Conservation (phyloP, 345 rosid species). For the Brassica juncea region DNA sequence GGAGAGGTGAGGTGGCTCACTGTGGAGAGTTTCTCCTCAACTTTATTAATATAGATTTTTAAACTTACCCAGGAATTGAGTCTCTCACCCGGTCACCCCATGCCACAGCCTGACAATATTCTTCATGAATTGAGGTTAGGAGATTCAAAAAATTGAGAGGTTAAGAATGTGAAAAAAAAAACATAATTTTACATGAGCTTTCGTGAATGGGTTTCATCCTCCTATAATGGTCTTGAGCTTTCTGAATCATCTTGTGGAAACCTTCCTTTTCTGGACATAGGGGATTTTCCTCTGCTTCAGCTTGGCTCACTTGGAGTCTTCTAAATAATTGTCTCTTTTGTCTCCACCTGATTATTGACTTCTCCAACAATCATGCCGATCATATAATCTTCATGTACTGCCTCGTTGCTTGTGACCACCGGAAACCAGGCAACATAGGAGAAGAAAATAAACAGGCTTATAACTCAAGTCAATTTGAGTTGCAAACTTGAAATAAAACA, state of each 20-base stretch:
- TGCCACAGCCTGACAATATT: slow-evolving; percentile 93
- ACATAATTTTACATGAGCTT: no score
- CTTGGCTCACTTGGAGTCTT: neutral
- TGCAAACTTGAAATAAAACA: no score
- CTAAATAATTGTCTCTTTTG: no score
- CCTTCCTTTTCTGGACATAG: neutral
- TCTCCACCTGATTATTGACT: no score
- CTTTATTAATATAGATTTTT: neutral
- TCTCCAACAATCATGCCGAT: no score
- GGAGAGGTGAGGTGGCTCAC: no score
- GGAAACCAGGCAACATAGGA: neutral
- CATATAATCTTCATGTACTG: no score
- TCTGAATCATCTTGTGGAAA: neutral
- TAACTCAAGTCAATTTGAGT: neutral
- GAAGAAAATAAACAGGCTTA: neutral
- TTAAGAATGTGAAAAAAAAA: no score
- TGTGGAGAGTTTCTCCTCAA: no score
- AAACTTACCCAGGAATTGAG: slow-evolving; percentile 93
- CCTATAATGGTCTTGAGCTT: no score
- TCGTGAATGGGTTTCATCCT: no score
- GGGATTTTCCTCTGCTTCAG: neutral
- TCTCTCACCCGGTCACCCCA: slow-evolving; percentile 99
- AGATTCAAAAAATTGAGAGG: no score
- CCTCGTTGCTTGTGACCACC: neutral
- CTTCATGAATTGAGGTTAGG: slow-evolving; percentile 16